Base-by-base conservation (phyloP, 352 stramenopile genomes). In the Pythium insidiosum region DNA sequence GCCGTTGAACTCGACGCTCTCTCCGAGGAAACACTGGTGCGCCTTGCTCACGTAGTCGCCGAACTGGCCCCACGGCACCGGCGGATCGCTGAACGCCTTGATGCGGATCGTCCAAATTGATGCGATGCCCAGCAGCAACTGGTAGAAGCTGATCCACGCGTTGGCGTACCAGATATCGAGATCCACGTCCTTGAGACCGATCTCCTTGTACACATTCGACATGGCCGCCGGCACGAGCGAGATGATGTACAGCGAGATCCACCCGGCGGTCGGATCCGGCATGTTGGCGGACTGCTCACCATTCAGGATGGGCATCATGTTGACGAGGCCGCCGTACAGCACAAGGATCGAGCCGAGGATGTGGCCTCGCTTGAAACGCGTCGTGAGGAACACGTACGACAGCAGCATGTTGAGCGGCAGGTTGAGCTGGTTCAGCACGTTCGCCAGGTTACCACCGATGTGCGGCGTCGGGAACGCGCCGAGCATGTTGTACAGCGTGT, bases 171-270 rank as follows among this genome's bases (percentile, higher is more conserved):
- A 94, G 41, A 92, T 88, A 51, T 94, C 82, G 23, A 94, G 54
- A 39, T 92, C 79, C 51, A 88, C 75, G 54, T 86, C 77, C 50
- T 94, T 94, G 16, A 94, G 61, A 11, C 73, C 82, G 39, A 94
- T 88, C 51, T 94, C 82, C 56, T 94, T 94, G 69, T 92, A 94
- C 20, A 89, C 80, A 28, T 94, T 94, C 22, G 78, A 89, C 4
- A 63, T 62, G 1, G 82, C 82, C 0, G 74, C 56, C 3, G 79
- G 79, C 3, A 92, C 38, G 19, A 88, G 47, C 18, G 79, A 87
- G 30, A 84, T 38, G 36, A 94, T 79, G 60, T 82, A 90, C 18
- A 94, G 61, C 45, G 58, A 55, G 47, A 89, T 86, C 82, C 82
- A 94, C 2, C 72, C 72, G 7, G 68, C 54, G 13, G 68, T 88